Conservation (phyloP, 2,329 filamentous ascomycete species). For the Dendryphion nanum region DNA sequence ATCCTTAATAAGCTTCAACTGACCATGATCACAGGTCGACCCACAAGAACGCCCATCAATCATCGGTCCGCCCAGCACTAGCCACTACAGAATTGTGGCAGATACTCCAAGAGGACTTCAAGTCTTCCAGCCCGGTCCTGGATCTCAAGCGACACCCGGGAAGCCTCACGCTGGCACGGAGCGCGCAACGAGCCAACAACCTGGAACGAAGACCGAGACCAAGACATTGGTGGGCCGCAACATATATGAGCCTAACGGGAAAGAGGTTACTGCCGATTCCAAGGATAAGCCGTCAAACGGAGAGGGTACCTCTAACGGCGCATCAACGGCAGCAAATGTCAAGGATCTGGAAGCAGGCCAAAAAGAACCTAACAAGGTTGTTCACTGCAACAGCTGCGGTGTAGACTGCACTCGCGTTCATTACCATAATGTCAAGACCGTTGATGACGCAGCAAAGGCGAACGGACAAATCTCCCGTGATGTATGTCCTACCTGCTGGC, state of each 20-base stretch:
- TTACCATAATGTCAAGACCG: slow-evolving; percentile 67
- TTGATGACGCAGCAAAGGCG: slow-evolving; percentile 52
- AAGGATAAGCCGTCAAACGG: slow-evolving; percentile 60
- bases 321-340: slow-evolving; percentile 55
- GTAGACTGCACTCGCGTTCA: slow-evolving; percentile 78
- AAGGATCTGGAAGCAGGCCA: slow-evolving; percentile 61
- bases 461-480: slow-evolving; percentile 70
- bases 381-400: slow-evolving; percentile 88
- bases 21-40: slow-evolving; percentile 68
- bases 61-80: slow-evolving; percentile 93
- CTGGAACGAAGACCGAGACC: slow-evolving; percentile 72
- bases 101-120: slow-evolving; percentile 94
- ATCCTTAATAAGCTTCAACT: background rate
- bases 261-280: slow-evolving; percentile 70
- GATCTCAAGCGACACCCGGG: slow-evolving; percentile 60
- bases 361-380: slow-evolving; percentile 63
- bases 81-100: slow-evolving; percentile 93
- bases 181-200: slow-evolving; percentile 62
- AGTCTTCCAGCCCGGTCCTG: slow-evolving; percentile 87
- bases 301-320: slow-evolving; percentile 69
- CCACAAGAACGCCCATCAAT: slow-evolving; percentile 92
- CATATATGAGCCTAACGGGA: slow-evolving; percentile 89
- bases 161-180: slow-evolving; percentile 69
- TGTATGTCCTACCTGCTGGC: slow-evolving; percentile 86
- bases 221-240: slow-evolving; percentile 94